These are phyloP conservation scores for Populus euphratica DNA, from an alignment of 345 rosid genomes.

Conservation along the genomic window DNA sequence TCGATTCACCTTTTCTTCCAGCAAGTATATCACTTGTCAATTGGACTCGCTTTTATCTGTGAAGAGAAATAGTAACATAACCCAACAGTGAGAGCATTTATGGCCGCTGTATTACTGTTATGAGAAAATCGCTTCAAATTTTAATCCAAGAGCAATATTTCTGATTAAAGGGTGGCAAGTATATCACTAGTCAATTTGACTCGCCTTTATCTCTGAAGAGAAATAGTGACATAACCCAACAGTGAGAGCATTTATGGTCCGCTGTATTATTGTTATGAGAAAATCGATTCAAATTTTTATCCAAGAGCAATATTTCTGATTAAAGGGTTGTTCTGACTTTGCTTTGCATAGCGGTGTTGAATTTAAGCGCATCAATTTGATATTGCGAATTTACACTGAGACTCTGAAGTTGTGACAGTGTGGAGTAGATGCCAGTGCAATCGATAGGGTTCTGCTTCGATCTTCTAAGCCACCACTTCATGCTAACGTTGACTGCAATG, in stretches of 20 bases:
- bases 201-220: no score
- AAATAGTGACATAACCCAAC: no score
- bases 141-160: no score
- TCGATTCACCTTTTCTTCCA: no score
- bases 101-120: neutral
- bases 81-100: neutral
- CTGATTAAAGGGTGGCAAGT: neutral
- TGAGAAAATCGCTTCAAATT: no score
- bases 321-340: neutral
- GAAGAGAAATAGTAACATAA: no score
- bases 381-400: neutral
- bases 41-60: no score
- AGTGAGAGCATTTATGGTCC: neutral
- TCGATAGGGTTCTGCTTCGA: conserved; percentile 23
- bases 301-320: neutral
- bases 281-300: no score
- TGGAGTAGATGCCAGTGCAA: conserved; percentile 27
- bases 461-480: conserved; percentile 30
- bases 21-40: no score
- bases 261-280: neutral
- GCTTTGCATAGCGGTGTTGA: neutral
- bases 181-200: no score
- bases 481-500: conserved; percentile 26
- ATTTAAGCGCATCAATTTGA: neutral
- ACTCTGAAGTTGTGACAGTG: conserved; percentile 22